Conservation (phyloP, 768 basidiomycete genomes). For the Pisolithus orientalis region DNA sequence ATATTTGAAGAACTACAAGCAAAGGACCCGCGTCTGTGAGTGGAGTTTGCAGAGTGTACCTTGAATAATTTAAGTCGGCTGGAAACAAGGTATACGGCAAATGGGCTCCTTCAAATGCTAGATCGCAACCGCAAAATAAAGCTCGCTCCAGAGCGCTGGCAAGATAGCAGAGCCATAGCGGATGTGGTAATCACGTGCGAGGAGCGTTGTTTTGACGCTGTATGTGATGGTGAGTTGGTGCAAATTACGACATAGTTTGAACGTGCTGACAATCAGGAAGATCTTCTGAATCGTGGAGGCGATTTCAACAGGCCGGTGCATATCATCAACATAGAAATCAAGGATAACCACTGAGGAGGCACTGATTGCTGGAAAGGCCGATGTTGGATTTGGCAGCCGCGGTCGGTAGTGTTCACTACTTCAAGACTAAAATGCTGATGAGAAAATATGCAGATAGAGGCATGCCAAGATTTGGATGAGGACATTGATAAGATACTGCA, state of each 20-base stretch:
- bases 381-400: constrained; percentile 88
- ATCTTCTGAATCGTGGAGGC: constrained; percentile 80
- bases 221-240: constrained; percentile 80
- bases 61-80: constrained; percentile 9
- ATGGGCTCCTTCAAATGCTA: constrained; percentile 92
- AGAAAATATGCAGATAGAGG: constrained; percentile 9
- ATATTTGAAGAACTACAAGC: constrained; percentile 86
- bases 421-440: not conserved
- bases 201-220: constrained; percentile 96
- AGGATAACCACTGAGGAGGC: constrained; percentile 99
- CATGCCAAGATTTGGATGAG: constrained; percentile 73
- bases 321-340: constrained; percentile 96
- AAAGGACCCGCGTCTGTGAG: constrained; percentile 84
- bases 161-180: constrained; percentile 82
- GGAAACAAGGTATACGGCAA: constrained; percentile 72
- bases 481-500: constrained; percentile 85
- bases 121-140: constrained; percentile 94
- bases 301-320: constrained; percentile 94
- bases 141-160: constrained; percentile 93
- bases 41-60: constrained; percentile 7
- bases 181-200: constrained; percentile 99
- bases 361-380: constrained; percentile 89
- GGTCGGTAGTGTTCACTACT: constrained; percentile 44
- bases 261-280: constrained; percentile 34
- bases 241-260: constrained; percentile 4